These are phyloP conservation scores for Cavenderia fasciculata DNA, from an alignment of 78 protist species.

Conservation along the genomic window DNA sequence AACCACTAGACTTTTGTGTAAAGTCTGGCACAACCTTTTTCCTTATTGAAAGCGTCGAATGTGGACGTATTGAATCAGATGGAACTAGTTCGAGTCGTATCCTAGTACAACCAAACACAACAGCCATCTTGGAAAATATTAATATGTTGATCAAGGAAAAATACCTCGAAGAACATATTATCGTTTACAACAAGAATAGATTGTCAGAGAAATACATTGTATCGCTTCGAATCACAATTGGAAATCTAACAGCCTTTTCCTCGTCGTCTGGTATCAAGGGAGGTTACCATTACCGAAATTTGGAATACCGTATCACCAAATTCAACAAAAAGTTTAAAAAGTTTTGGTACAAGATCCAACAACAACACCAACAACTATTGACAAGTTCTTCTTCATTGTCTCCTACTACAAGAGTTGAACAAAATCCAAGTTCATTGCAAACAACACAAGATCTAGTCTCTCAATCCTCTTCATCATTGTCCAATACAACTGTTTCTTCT, in stretches of 20 bases:
- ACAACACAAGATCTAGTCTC: no score
- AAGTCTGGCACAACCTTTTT: slow-evolving; percentile 17
- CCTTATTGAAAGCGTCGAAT: background rate
- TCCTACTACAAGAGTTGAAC: background rate
- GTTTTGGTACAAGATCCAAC: slow-evolving; percentile 35
- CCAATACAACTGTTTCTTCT: background rate
- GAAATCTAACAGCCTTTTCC: slow-evolving; percentile 66
- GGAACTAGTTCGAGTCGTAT: background rate
- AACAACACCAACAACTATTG: background rate
- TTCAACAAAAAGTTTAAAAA: slow-evolving; percentile 59
- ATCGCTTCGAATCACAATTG: slow-evolving; percentile 48
- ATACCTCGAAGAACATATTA: slow-evolving; percentile 57
- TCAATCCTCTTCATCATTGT: slow-evolving; percentile 3
- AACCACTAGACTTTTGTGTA: slow-evolving; percentile 7
- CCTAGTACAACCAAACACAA: slow-evolving; percentile 32
- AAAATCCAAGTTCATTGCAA: no score
- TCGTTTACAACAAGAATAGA: slow-evolving; percentile 35
- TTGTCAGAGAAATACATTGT: slow-evolving; percentile 49
- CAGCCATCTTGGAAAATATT: slow-evolving; percentile 25
- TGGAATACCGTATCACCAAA: slow-evolving; percentile 27
- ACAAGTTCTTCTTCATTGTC: slow-evolving; percentile 1
- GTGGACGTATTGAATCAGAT: background rate
- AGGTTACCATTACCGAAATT: slow-evolving; percentile 63
- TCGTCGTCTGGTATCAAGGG: slow-evolving; percentile 71
- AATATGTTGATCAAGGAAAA: slow-evolving; percentile 43